A percentile compares a stretch with the other conserved stretches of the same genome.
Conservation (phyloP, 116 monocot genomes). For the Phalaenopsis hybrid region DNA sequence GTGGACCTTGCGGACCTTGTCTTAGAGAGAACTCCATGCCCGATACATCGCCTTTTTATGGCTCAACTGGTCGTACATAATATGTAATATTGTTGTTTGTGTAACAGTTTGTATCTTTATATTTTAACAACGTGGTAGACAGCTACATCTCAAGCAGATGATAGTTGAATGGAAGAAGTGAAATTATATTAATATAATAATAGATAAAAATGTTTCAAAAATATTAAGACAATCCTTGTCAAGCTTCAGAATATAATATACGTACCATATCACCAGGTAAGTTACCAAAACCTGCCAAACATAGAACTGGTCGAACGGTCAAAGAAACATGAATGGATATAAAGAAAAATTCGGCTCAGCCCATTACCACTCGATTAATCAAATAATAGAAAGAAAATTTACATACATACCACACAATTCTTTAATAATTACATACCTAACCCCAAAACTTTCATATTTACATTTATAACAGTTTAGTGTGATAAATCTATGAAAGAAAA, state of each 20-base stretch:
- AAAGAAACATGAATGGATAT: constrained; percentile 35
- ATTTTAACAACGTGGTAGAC: not conserved
- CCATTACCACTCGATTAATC: not conserved
- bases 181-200: not conserved
- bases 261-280: constrained; percentile 95
- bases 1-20: too few relatives aligned
- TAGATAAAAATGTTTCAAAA: not conserved
- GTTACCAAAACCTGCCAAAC: constrained; percentile 96
- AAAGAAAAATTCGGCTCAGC: not conserved
- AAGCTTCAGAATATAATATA: not conserved
- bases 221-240: not conserved
- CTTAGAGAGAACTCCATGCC: too few relatives aligned
- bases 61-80: too few relatives aligned
- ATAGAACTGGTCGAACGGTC: constrained; percentile 61
- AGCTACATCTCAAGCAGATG: not conserved
- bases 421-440: too few relatives aligned
- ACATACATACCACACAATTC: too few relatives aligned
- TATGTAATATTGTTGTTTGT: too few relatives aligned
- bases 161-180: not conserved
- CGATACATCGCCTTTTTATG: too few relatives aligned
- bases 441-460: too few relatives aligned
- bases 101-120: not conserved
- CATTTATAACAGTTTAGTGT: too few relatives aligned
- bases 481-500: too few relatives aligned
- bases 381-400: too few relatives aligned